Evolutionary conservation across 331 rosid species (phyloP).

Genomic region (Quercus tomentella): DNA sequence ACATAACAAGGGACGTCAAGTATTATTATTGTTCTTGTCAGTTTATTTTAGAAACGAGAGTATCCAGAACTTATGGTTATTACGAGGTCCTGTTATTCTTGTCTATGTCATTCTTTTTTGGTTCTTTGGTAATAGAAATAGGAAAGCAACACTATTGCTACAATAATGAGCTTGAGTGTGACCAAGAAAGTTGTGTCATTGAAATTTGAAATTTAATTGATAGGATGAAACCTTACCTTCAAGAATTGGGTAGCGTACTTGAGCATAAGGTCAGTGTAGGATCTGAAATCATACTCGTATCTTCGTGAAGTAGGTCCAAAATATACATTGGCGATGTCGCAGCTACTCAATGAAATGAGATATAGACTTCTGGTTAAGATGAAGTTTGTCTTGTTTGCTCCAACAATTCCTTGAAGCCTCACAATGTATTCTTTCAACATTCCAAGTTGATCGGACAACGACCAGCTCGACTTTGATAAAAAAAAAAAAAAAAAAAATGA

Average conservation of each 20-base stretch:
- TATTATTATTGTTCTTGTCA: background rate
- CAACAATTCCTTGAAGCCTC: constrained; percentile 46
- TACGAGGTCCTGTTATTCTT: too few relatives aligned
- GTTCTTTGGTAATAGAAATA: background rate
- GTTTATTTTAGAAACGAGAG: background rate
- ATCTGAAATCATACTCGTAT: constrained; percentile 34
- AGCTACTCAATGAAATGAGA: constrained; percentile 65
- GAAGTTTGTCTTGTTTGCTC: constrained; percentile 44
- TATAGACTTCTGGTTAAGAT: constrained; percentile 38
- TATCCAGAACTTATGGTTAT: too few relatives aligned
- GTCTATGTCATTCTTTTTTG: too few relatives aligned
- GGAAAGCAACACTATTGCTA: background rate
- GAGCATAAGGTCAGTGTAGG: constrained; percentile 23
- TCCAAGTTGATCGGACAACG: constrained; percentile 39
- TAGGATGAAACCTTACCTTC: constrained; percentile 25
- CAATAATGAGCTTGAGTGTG: background rate
- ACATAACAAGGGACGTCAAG: background rate
- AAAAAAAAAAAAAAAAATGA: background rate
- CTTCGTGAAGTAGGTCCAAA: constrained; percentile 35
- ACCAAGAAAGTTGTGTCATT: background rate
- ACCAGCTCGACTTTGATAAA: constrained; percentile 41
- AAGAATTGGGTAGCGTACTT: constrained; percentile 42
- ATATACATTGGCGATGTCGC: constrained; percentile 74
- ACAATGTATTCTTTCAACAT: constrained; percentile 63
- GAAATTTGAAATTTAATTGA: background rate